Percentiles rank a stretch among this genome's conserved stretches.
phyloP scores from a whole-genome alignment of 495 filamentous ascomycete species.

The Aspergillus haitiensis region DNA sequence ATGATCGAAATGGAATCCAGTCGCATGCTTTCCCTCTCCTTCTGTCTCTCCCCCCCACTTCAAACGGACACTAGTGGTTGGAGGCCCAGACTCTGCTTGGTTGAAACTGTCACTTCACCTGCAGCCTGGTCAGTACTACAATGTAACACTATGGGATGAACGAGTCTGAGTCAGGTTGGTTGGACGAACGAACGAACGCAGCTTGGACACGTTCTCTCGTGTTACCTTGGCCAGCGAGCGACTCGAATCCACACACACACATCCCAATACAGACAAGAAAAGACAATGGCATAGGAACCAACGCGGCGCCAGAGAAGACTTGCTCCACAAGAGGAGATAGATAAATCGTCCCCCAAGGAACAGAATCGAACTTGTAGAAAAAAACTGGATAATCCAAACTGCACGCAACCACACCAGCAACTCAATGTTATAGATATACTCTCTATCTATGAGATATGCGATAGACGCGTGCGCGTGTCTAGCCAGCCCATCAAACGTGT shows the following conservation, averaged over 20 bases:
- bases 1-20: no score
- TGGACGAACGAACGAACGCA: background rate
- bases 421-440: no score
- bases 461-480: no score
- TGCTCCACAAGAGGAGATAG: background rate
- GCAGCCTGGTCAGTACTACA: conserved; percentile 20
- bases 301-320: conserved; percentile 14
- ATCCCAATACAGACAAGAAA: background rate
- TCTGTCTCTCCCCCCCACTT: no score
- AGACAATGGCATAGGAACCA: conserved; percentile 4
- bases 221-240: no score
- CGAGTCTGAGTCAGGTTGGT: background rate
- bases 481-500: background rate
- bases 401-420: background rate
- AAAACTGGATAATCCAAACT: background rate
- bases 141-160: conserved; percentile 5
- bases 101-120: background rate
- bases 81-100: background rate
- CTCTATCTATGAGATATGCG: no score
- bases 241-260: background rate
- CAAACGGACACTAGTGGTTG: background rate
- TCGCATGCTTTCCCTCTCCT: no score
- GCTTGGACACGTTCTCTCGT: background rate
- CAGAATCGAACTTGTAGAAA: conserved; percentile 3
- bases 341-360: background rate